Percentiles rank a stretch among this genome's conserved stretches.
Conservation (phyloP, 768 basidiomycete genomes). For the Hortiboletus campestris region DNA sequence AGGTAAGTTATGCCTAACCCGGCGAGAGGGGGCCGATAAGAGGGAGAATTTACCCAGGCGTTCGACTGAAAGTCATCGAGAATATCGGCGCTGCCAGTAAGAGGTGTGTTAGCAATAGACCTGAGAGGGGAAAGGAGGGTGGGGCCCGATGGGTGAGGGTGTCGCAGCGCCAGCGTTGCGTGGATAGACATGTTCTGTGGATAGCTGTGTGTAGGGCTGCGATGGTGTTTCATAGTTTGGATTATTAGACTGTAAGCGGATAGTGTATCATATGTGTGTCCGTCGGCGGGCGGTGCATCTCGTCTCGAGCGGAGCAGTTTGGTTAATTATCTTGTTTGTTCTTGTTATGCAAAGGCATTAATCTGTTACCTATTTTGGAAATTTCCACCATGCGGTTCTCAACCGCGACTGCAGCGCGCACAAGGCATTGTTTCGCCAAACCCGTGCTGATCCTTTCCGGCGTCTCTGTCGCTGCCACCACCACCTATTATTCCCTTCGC, state of each 20-base stretch:
- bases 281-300: not conserved
- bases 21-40: slow-evolving; percentile 18
- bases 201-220: slow-evolving; percentile 24
- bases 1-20: slow-evolving; percentile 27
- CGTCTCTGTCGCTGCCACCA: slow-evolving; percentile 40
- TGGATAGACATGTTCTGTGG: slow-evolving; percentile 10
- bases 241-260: not conserved
- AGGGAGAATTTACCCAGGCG: slow-evolving; percentile 17
- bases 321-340: slow-evolving; percentile 18
- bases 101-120: slow-evolving; percentile 8
- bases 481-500: slow-evolving; percentile 53
- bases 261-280: not conserved
- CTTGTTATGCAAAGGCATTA: slow-evolving; percentile 22
- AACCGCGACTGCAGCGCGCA: not conserved
- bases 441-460: slow-evolving; percentile 35
- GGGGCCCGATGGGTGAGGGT: slow-evolving; percentile 12
- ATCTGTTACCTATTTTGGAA: slow-evolving; percentile 18
- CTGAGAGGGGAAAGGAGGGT: slow-evolving; percentile 31
- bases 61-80: slow-evolving; percentile 33
- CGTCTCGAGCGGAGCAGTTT: too few species aligned
- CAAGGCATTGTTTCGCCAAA: not conserved
- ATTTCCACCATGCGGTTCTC: not conserved
- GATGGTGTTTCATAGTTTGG: slow-evolving; percentile 26
- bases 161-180: slow-evolving; percentile 35
- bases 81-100: not conserved